phyloP scores from a whole-genome alignment of 306 rosid genomes.

The Cicer arietinum region DNA sequence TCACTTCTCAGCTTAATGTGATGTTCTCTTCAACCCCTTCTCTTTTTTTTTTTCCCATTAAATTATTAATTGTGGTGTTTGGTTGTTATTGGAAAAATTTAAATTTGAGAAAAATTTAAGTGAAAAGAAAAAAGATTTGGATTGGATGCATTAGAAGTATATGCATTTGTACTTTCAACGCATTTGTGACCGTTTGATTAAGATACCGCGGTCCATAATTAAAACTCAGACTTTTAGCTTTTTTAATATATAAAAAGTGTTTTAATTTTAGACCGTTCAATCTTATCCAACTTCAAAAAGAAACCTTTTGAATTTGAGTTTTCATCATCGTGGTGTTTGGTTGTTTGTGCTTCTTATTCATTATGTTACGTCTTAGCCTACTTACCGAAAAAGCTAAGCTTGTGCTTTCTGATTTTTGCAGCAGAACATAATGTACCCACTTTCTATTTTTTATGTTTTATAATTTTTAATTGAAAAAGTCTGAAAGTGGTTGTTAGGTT shows the following conservation, averaged over 20 bases:
- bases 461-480: conserved; percentile 4
- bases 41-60: background rate
- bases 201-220: no score
- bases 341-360: conserved; percentile 40
- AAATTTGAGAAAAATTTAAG: conserved; percentile 6
- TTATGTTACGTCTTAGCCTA: conserved; percentile 35
- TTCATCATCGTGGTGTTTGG: background rate
- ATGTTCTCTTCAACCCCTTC: conserved; percentile 35
- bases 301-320: no score
- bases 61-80: conserved; percentile 4
- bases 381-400: conserved; percentile 51
- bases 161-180: no score
- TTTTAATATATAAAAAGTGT: no score
- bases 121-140: no score
- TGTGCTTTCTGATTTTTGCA: conserved; percentile 37
- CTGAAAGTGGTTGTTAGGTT: conserved; percentile 42
- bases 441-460: background rate
- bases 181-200: no score
- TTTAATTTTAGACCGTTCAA: no score
- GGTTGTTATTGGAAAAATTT: conserved; percentile 38
- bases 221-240: no score
- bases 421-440: conserved; percentile 45
- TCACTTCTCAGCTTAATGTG: conserved; percentile 85
- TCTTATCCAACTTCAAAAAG: no score
- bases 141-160: no score